Evolutionary conservation across 1,139 yeast species (phyloP).

Genomic region (Geotrichum aggregatum): DNA sequence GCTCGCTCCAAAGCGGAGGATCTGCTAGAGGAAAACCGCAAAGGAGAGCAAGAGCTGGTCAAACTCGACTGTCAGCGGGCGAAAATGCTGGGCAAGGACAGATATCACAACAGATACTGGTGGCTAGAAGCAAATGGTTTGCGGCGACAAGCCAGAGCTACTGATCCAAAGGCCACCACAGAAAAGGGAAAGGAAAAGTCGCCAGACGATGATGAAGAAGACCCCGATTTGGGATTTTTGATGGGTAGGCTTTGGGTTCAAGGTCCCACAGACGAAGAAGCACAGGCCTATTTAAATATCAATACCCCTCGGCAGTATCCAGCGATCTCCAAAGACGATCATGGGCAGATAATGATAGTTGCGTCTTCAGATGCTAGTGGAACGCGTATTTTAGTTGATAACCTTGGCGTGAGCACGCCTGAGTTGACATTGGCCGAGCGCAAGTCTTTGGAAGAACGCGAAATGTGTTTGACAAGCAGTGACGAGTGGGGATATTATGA

Average conservation of each 20-base stretch:
- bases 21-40: slow-evolving; percentile 29
- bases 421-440: slow-evolving; percentile 43
- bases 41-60: slow-evolving; percentile 39
- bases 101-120: slow-evolving; percentile 85
- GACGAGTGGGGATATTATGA: slow-evolving; percentile 72
- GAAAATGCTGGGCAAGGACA: slow-evolving; percentile 73
- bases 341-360: slow-evolving; percentile 32
- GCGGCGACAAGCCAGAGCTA: slow-evolving; percentile 39
- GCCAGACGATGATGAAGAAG: slow-evolving; percentile 41
- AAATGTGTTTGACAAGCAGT: slow-evolving; percentile 50
- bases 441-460: slow-evolving; percentile 64
- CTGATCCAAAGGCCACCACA: slow-evolving; percentile 20
- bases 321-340: slow-evolving; percentile 19
- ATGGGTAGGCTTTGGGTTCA: slow-evolving; percentile 93
- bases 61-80: slow-evolving; percentile 68
- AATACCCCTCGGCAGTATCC: slow-evolving; percentile 20
- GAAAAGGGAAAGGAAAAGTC: no score
- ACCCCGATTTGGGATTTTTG: slow-evolving; percentile 50
- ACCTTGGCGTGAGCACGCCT: slow-evolving; percentile 27
- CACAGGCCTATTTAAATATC: slow-evolving; percentile 43
- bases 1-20: slow-evolving; percentile 25
- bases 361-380: slow-evolving; percentile 37
- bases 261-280: slow-evolving; percentile 76
- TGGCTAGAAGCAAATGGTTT: slow-evolving; percentile 86
- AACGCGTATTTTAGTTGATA: slow-evolving; percentile 27